Evolutionary conservation across 148 eudicot species (phyloP).

Genomic region (Rhododendron ovatum): DNA sequence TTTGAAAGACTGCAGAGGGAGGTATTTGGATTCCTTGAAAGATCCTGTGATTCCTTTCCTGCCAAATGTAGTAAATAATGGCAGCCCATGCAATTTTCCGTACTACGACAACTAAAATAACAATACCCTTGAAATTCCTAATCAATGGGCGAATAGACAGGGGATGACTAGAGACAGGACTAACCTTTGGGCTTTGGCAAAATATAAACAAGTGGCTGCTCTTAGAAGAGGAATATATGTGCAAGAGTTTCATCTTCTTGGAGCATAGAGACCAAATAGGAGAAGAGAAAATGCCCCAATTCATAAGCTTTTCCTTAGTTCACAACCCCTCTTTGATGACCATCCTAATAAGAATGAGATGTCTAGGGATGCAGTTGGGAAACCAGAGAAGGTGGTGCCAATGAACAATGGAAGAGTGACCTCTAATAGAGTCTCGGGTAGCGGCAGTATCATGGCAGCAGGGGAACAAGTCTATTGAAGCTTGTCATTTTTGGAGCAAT

Average conservation of each 20-base stretch:
- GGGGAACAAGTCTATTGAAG: neutral
- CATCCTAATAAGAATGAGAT: neutral
- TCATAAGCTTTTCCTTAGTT: neutral
- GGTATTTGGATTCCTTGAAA: neutral
- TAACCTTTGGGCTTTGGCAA: neutral
- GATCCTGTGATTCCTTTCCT: neutral
- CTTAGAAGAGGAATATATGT: neutral
- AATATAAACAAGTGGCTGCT: neutral
- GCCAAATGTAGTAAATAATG: neutral
- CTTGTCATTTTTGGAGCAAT: neutral
- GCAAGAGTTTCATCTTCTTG: neutral
- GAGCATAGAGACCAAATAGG: neutral
- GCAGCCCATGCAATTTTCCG: neutral
- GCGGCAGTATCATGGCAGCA: neutral
- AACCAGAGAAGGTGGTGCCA: neutral
- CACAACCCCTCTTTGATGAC: neutral
- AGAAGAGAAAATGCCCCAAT: neutral
- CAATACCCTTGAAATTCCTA: neutral
- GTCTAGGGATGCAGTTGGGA: neutral
- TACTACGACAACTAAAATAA: neutral
- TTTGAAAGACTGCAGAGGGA: neutral
- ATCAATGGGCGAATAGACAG: neutral
- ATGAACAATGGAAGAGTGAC: neutral
- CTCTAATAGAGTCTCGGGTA: neutral
- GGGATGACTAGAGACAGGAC: neutral